Base-by-base conservation (phyloP, 371 early-diverging fungal species). In the Mortierella sp. region DNA sequence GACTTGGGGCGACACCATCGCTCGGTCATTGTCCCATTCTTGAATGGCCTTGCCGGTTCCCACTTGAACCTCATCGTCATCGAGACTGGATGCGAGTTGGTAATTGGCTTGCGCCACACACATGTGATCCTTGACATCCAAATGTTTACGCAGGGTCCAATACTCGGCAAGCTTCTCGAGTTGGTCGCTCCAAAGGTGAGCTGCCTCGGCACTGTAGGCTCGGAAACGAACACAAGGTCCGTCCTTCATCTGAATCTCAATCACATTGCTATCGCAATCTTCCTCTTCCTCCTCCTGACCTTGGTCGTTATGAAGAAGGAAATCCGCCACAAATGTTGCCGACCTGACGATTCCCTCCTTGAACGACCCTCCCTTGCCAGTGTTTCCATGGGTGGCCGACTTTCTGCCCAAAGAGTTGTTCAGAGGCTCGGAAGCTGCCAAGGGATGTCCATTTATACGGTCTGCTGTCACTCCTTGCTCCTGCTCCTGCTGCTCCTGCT, bases 151-250 rank as follows among this genome's bases (percentile, higher is more conserved):
- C 31, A 83, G 82, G 39, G 80, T 80, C 85, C 86, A 87, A 44
- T 89, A 89, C 0, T 80, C 60, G 1, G 81, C 64, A 2, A 89
- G 56, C 16, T 80, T 74, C 5, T 80, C 54, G 22, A 89, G 54
- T 31, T 80, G 80, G 4, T 78, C 72, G 4, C 86, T 76, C 89
- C 89, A 89, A 25, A 81, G 61, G 55, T 82, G 80, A 24, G 83
- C 83, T 0, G 83, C 81, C 24, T 82, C 81, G n/a, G 64, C 58
- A 3, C 82, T 82, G 40, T 69, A 80, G 7, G 84, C 79, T 69
- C 83, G 53, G n/a, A 59, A 50, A 3, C 61, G 66, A 14, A 71
- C 57, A 31, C 59, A 63, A 8, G 59, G 46, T 1, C 69, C 68
- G 2, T 53, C 61, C 54, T 62, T 45, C 76, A 74, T 74, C 46